Percentiles rank a stretch among this genome's conserved stretches.
These are phyloP conservation scores for Cyberlindnera mississippiensis DNA, from an alignment of 805 yeast species.

Conservation along the genomic window DNA sequence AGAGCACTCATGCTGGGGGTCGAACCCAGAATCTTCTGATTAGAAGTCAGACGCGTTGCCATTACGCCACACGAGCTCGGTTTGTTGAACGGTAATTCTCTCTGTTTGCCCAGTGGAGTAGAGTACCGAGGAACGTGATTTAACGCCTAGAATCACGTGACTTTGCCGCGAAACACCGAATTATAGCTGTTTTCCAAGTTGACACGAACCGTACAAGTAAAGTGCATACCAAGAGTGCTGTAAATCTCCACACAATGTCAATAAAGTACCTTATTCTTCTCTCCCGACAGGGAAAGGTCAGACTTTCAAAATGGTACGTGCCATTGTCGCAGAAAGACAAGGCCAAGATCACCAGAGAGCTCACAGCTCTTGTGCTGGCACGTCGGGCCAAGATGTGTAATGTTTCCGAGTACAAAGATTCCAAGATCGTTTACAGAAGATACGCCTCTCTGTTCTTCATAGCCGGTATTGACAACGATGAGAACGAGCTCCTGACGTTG, in stretches of 20 bases:
- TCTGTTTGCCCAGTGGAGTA: slow-evolving; percentile 1
- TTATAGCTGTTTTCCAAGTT: too few species aligned
- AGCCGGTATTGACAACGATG: slow-evolving; percentile 77
- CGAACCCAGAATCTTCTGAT: slow-evolving; percentile 54
- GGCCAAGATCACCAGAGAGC: slow-evolving; percentile 75
- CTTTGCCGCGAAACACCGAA: too few species aligned
- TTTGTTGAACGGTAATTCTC: slow-evolving; percentile 6
- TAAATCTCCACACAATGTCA: background rate
- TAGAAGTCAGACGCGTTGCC: slow-evolving; percentile 55
- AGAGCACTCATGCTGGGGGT: slow-evolving; percentile 50
- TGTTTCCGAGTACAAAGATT: slow-evolving; percentile 37
- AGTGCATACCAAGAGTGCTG: too few species aligned
- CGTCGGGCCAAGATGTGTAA: slow-evolving; percentile 89
- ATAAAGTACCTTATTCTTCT: slow-evolving; percentile 76
- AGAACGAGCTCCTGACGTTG: slow-evolving; percentile 80
- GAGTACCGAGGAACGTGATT: background rate
- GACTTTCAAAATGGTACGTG: slow-evolving; percentile 91
- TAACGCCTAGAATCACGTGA: too few species aligned
- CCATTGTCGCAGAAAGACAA: slow-evolving; percentile 84
- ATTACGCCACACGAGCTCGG: slow-evolving; percentile 49
- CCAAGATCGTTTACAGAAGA: slow-evolving; percentile 83
- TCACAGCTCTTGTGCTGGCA: slow-evolving; percentile 78
- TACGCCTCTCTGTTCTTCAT: slow-evolving; percentile 92
- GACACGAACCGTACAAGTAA: too few species aligned
- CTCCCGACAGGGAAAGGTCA: slow-evolving; percentile 92